phyloP scores from a whole-genome alignment of 2,329 filamentous ascomycete species.

The Botrytis galanthina region DNA sequence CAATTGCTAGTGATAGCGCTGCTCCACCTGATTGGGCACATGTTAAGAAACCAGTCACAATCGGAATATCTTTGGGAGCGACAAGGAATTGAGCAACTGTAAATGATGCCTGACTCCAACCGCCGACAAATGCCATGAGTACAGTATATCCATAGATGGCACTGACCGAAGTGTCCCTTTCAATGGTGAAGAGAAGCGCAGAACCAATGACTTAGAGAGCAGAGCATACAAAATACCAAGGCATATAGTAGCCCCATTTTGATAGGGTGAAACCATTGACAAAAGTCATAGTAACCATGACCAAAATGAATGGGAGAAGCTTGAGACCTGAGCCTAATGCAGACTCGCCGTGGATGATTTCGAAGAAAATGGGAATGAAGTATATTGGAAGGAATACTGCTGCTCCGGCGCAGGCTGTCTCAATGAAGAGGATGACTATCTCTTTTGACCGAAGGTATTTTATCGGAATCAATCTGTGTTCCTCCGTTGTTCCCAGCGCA shows the following conservation, averaged over 20 bases:
- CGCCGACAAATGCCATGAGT: background rate
- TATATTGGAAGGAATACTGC: constrained; percentile 43
- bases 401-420: constrained; percentile 39
- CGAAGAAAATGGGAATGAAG: constrained; percentile 49
- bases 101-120: background rate
- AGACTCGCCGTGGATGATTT: constrained; percentile 48
- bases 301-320: constrained; percentile 41
- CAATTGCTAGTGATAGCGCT: background rate
- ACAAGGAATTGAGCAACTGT: background rate
- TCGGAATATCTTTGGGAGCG: background rate
- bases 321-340: constrained; percentile 46
- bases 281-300: constrained; percentile 39
- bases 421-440: constrained; percentile 40
- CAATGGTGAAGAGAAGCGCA: background rate
- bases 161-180: background rate
- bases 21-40: background rate
- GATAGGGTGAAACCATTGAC: constrained; percentile 39
- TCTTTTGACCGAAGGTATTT: constrained; percentile 40
- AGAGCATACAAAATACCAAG: constrained; percentile 39
- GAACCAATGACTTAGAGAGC: background rate
- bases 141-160: background rate
- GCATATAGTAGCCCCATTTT: constrained; percentile 41
- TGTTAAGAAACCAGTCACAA: background rate
- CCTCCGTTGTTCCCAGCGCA: constrained; percentile 30
- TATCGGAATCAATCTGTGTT: constrained; percentile 35